phyloP scores from a whole-genome alignment of 108 stramenopile species.

The Fragilariopsis cylindrus region DNA sequence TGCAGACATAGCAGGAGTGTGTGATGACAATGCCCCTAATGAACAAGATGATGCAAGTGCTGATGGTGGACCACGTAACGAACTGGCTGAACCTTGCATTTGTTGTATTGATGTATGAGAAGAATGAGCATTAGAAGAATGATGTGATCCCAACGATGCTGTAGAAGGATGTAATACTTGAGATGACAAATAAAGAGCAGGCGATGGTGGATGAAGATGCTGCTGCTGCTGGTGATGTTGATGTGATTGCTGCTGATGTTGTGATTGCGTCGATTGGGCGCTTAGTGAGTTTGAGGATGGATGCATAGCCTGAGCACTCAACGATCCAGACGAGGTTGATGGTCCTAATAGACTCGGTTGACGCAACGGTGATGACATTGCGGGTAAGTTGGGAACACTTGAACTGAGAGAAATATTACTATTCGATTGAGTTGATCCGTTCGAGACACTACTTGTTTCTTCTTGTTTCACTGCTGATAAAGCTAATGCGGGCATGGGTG shows the following conservation, averaged over 20 bases:
- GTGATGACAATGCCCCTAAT: not conserved
- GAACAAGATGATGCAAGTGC: not conserved
- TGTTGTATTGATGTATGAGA: not conserved
- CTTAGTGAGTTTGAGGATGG: not conserved
- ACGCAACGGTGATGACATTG: not conserved
- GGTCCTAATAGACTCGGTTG: slow-evolving; percentile 8
- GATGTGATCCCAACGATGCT: not conserved
- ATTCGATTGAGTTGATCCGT: not conserved
- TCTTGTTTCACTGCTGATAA: not conserved
- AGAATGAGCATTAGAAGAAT: too few relatives aligned
- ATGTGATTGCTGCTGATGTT: not conserved
- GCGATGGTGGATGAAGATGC: too few relatives aligned
- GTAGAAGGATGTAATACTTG: slow-evolving; percentile 5
- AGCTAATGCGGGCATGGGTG: not conserved
- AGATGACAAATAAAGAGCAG: not conserved
- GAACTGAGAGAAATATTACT: slow-evolving; percentile 6
- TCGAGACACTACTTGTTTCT: not conserved
- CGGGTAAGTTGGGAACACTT: slow-evolving; percentile 15
- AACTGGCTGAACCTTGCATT: not conserved
- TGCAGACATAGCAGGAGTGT: not conserved
- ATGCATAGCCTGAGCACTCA: slow-evolving; percentile 6
- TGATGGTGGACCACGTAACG: slow-evolving; percentile 2
- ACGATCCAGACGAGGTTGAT: not conserved
- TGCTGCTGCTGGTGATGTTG: too few relatives aligned
- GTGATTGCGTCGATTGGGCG: not conserved